Evolutionary conservation across 495 filamentous ascomycete species (phyloP).

Genomic region (Aspergillus baeticus): DNA sequence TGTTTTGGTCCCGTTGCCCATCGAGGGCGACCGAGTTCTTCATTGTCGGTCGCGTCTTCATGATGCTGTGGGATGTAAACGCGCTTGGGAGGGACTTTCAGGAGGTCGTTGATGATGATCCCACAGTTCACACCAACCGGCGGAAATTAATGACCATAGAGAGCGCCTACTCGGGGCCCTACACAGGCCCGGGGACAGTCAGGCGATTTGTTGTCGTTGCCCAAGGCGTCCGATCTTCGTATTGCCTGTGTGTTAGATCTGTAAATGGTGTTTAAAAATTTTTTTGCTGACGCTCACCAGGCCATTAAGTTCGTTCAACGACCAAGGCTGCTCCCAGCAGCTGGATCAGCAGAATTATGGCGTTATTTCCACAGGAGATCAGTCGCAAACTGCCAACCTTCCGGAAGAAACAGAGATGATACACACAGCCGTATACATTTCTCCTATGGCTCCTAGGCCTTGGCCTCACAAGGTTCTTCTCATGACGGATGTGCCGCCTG

Average conservation of each 20-base stretch:
- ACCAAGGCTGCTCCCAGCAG: neutral
- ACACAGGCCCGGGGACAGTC: neutral
- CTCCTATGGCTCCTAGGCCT: neutral
- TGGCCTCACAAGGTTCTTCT: too few species aligned
- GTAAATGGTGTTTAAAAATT: neutral
- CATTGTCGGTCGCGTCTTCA: neutral
- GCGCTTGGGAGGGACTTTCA: neutral
- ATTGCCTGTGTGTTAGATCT: neutral
- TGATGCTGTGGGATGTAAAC: neutral
- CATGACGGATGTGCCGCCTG: neutral
- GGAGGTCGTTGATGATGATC: neutral
- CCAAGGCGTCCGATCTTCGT: neutral
- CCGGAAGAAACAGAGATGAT: neutral
- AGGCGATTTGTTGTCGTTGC: neutral
- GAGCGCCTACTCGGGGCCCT: neutral
- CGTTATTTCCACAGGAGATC: neutral
- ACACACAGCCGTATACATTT: neutral
- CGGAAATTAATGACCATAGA: neutral
- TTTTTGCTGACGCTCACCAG: neutral
- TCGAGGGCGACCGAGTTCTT: neutral
- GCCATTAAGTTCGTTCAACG: neutral
- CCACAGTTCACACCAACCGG: neutral
- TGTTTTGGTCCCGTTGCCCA: neutral
- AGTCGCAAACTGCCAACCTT: neutral
- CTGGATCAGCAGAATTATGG: neutral